These are phyloP conservation scores for Penicillium simplicissimum DNA, from an alignment of 495 filamentous ascomycete species.

Conservation along the genomic window DNA sequence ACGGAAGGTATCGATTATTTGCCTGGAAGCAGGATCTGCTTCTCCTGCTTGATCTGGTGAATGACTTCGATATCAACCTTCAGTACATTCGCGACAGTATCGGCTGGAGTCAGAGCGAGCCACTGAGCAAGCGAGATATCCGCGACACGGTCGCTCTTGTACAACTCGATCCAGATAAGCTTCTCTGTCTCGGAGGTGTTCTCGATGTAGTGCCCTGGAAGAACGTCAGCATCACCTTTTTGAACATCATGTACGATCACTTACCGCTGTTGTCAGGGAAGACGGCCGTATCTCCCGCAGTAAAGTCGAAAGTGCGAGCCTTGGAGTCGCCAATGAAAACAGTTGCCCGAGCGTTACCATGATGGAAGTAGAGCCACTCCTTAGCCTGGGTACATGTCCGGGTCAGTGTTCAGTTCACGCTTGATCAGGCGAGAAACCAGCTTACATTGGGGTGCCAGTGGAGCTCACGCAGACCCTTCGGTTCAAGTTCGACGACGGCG, in stretches of 20 bases:
- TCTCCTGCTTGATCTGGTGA: constrained; percentile 61
- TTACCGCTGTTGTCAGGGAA: constrained; percentile 63
- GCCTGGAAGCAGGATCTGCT: constrained; percentile 51
- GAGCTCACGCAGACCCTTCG: constrained; percentile 60
- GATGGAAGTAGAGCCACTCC: constrained; percentile 68
- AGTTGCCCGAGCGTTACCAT: constrained; percentile 58
- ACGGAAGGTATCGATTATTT: background rate
- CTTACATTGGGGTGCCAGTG: constrained; percentile 70
- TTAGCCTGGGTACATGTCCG: constrained; percentile 45
- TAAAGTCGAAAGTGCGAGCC: constrained; percentile 65
- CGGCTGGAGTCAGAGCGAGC: constrained; percentile 62
- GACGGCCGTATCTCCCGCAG: constrained; percentile 61
- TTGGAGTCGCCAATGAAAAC: constrained; percentile 60
- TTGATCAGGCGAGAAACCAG: background rate
- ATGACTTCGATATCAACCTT: constrained; percentile 59
- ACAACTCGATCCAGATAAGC: constrained; percentile 65
- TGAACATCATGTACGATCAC: constrained; percentile 8
- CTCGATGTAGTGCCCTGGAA: constrained; percentile 62
- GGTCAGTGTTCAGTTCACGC: constrained; percentile 10
- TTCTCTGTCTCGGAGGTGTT: constrained; percentile 62
- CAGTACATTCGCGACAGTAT: constrained; percentile 57
- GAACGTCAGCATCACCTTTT: background rate
- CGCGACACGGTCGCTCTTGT: constrained; percentile 62
- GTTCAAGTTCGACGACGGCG: constrained; percentile 59
- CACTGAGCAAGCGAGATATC: constrained; percentile 65